phyloP scores from a whole-genome alignment of 192 early-diverging fungal species.

The Linnemannia elongata region DNA sequence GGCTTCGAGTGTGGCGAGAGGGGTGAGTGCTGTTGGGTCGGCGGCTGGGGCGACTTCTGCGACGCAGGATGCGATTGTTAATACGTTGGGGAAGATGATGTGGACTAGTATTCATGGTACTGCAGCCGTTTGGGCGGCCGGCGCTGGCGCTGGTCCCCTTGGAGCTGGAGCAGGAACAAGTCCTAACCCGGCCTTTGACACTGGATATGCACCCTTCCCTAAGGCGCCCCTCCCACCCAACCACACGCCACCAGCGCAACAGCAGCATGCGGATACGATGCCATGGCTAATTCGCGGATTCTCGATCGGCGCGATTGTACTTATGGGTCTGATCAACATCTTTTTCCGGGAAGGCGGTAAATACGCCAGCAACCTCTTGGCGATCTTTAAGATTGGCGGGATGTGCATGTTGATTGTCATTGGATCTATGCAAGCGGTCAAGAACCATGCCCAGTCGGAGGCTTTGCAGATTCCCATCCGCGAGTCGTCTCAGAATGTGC shows the following conservation, averaged over 20 bases:
- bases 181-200: conserved; percentile 13
- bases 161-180: neutral
- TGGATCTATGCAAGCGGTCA: conserved; percentile 45
- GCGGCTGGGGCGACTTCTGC: neutral
- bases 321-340: conserved; percentile 58
- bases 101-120: neutral
- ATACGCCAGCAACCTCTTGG: conserved; percentile 48
- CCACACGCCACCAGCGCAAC: neutral
- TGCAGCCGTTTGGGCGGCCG: neutral
- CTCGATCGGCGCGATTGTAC: conserved; percentile 34
- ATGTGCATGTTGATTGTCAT: conserved; percentile 53
- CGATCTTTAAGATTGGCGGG: conserved; percentile 50
- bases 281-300: conserved; percentile 32
- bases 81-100: neutral
- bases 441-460: conserved; percentile 44
- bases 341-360: conserved; percentile 59
- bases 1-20: neutral
- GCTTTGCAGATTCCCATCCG: conserved; percentile 40
- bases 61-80: neutral
- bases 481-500: conserved; percentile 41
- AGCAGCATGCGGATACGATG: conserved; percentile 21
- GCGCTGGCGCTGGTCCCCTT: conserved; percentile 8
- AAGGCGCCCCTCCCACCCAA: conserved; percentile 8
- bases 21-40: neutral
- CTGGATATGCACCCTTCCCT: conserved; percentile 32